Evolutionary conservation across 306 rosid genomes (phyloP).

Genomic region (Leucaena leucocephala): DNA sequence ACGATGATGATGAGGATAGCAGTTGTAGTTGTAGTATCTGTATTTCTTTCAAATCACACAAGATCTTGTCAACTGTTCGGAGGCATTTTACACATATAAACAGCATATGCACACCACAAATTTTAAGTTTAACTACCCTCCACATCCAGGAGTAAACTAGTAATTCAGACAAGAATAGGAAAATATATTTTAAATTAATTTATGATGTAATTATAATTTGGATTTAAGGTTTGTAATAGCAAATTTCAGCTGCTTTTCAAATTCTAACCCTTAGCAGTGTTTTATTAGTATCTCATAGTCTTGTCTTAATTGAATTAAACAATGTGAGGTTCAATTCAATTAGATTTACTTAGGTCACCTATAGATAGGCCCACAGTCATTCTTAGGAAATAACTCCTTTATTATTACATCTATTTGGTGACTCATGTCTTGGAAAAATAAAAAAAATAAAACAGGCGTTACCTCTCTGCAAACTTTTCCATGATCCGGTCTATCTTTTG

Average conservation of each 20-base stretch:
- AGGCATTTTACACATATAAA: background rate
- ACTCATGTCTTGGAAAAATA: conserved; percentile 13
- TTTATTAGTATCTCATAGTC: background rate
- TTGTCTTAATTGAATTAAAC: background rate
- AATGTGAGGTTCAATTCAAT: background rate
- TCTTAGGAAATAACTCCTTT: background rate
- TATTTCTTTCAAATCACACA: background rate
- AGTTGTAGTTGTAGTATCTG: background rate
- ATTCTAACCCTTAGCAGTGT: background rate
- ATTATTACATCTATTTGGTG: background rate
- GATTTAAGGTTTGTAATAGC: background rate
- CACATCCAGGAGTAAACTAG: background rate
- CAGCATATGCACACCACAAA: background rate
- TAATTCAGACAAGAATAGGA: background rate
- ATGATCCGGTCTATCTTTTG: conserved; percentile 98
- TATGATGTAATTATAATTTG: background rate
- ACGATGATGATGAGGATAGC: background rate
- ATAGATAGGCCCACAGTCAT: background rate
- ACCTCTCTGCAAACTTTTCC: conserved; percentile 99
- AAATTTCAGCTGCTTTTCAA: background rate
- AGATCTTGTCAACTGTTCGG: background rate
- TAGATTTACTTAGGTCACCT: background rate
- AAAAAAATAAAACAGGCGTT: conserved; percentile 18
- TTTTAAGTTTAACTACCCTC: background rate
- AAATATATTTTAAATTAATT: background rate